Base-by-base conservation (phyloP, 2,329 filamentous ascomycete genomes). In the Calonectria leucothoes region DNA sequence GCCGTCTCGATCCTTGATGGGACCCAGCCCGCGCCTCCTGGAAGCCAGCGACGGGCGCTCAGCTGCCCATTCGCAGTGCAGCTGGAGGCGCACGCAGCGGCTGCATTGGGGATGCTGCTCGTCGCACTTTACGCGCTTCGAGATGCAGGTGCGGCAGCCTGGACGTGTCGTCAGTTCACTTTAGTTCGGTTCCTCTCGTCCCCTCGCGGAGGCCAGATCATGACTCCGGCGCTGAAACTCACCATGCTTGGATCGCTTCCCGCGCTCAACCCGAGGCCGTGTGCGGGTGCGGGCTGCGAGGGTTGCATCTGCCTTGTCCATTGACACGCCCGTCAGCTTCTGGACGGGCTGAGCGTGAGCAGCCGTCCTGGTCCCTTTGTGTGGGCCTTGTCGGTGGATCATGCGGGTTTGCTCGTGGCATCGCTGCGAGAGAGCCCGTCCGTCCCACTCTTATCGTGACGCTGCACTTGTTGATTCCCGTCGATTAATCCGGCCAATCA, bases 401-500 rank as follows among this genome's bases (percentile, higher is more conserved):
- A 49, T 66, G 64, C 51, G 64, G 39, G 61, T 52, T 27, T 52
- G 51, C 51, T 55, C 15, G 55, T 61, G 23, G 55, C n/a, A 31
- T 31, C 23, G 29, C 48, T 17, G 59, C 37, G 31, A 48, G 39
- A 64, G 59, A 31, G 59, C 27, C 52, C 33, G 49, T 66, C 20
- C 52, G 52, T 66, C 48, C 48, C 64, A 52, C 48, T 52, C 64
- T 66, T 66, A 66, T 66, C 64, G 48, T 33, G 12, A 25, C 31
- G 33, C 33, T 42, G 15, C 45, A 52, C 1, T 23, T n/a, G 45
- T 15, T 42, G 64, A 61, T 45, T 29, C 71, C 55, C 63, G 68
- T 73, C 68, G 71, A 73, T 73, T 73, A 73, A 71, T 67, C 63
- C 67, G 71, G 14, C 71, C 39, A 73, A 73, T 73, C 71, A 73